Evolutionary conservation across 805 yeast genomes (phyloP), one percentile per base, ranked within the genome.

Genomic region (Cyberlindnera euphorbiae): DNA sequence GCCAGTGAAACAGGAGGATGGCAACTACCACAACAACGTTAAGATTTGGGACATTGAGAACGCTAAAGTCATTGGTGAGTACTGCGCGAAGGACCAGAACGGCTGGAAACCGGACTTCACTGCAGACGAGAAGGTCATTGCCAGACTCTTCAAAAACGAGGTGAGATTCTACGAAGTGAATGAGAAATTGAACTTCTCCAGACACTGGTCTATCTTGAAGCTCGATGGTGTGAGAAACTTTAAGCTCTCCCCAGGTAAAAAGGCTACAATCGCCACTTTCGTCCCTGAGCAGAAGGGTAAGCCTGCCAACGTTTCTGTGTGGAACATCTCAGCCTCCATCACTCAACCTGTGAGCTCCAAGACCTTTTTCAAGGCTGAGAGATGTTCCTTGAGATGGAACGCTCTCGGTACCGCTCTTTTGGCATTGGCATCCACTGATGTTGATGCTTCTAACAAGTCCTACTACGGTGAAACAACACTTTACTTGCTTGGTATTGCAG

Each of bases 401-500:
- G 73, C 78, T 24, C 71, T 88, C 45, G 99, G 99, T 42, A 93
- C 97, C 42, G 95, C 97, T 6, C 69, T 90, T 43, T 68, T 94
- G 55, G 96, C 96, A 32, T 73, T 89, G 51, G 95, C 97, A 5
- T 83, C 93, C 30, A 93, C 97, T 18, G 98, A 93, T 63, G 95
- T 90, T 50, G 98, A 93, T 63, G 71, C 93, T 22, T 76, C 94
- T 23, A 94, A 94, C 60, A 81, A 90, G 68, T 82, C 94, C 2
- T 93, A 93, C 66, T 93, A 93, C 58, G 99, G 99, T 49, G 97
- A 93, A 66, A 86, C 95, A 35, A 87, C 90, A 42, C 69, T 93
- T 49, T 93, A 90, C 58, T 62, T 93, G 42, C 71, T 94, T 48
- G 96, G 96, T 42, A 84, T 93, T 48, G 88, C 95, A 24, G 96